Base-by-base conservation (phyloP, 371 early-diverging fungal genomes). In the Apophysomyces ossiformis region DNA sequence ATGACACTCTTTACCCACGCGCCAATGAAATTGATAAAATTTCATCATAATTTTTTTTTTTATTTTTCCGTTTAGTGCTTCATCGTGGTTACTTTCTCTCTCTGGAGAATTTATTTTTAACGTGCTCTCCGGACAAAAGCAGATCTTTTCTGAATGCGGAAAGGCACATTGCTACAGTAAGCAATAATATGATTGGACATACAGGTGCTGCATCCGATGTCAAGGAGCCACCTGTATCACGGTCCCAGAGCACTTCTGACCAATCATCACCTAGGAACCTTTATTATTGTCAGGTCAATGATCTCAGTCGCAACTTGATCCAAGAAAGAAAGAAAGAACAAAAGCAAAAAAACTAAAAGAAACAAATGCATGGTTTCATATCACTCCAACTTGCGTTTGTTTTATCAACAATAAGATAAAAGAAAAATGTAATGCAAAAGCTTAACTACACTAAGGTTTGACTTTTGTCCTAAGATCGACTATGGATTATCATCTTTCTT, bases 81-180 rank as follows among this genome's bases (percentile, higher is more conserved):
- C 54, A 50, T 50, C 54, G 54, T 50, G 54, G 18, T 50, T 21
- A 50, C 9, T 50, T 50, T 16, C 54, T 50, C 54, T 50, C 54
- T 50, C 54, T 50, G 54, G 54, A 50, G 54, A 21, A 21, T 50
- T 50, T 50, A 50, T 50, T 50, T 50, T 50, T 50, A 50, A 50
- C 54, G 54, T 50, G 54, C 54, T 50, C 54, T 50, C 54, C 54
- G 54, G 54, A 50, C 54, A 50, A 50, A 50, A 50, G 54, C 54
- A 50, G 54, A 50, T 50, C 54, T 50, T 50, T 50, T 50, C 54
- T 50, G 54, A 50, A 50, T 50, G 54, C 54, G 54, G 54, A n/a
- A 50, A 50, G 54, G 54, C 54, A 50, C 54, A 50, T 50, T 50
- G 54, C 54, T 50, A 50, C 54, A 50, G 54, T 21, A 50, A 21